Conservation (phyloP, 164 flowering plant species). For the Dillenia turbinata region DNA sequence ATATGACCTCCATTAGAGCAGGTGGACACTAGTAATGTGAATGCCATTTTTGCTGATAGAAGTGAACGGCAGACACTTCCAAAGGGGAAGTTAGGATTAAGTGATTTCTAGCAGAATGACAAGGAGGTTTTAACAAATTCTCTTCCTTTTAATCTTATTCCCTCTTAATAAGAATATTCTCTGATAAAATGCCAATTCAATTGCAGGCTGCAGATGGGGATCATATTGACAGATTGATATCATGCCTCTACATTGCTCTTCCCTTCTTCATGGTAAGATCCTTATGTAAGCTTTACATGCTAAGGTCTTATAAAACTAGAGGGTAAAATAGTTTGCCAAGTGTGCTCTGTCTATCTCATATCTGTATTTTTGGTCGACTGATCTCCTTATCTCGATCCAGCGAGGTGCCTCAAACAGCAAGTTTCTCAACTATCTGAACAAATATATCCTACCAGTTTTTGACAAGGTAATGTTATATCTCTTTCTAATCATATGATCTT, state of each 20-base stretch:
- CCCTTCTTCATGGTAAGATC: conserved; percentile 73
- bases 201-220: conserved; percentile 85
- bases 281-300: background rate
- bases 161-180: conserved; percentile 1
- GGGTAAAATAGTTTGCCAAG: no score
- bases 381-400: conserved; percentile 29
- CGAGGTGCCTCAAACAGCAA: conserved; percentile 97
- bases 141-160: background rate
- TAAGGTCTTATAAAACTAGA: no score
- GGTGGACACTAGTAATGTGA: no score
- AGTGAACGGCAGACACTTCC: no score
- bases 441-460: conserved; percentile 78
- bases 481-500: background rate
- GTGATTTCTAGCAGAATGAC: no score
- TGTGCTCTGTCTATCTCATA: background rate
- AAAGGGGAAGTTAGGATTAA: no score
- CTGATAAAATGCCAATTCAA: background rate
- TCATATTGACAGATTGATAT: conserved; percentile 82
- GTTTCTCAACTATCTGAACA: conserved; percentile 79
- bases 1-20: no score
- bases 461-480: conserved; percentile 57
- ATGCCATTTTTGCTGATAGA: no score
- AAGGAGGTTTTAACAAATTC: no score
- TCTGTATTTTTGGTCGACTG: background rate
- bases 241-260: conserved; percentile 86